Evolutionary conservation across 768 basidiomycete genomes (phyloP), one percentile per base, ranked within the genome.

Genomic region (Suillus plorans): DNA sequence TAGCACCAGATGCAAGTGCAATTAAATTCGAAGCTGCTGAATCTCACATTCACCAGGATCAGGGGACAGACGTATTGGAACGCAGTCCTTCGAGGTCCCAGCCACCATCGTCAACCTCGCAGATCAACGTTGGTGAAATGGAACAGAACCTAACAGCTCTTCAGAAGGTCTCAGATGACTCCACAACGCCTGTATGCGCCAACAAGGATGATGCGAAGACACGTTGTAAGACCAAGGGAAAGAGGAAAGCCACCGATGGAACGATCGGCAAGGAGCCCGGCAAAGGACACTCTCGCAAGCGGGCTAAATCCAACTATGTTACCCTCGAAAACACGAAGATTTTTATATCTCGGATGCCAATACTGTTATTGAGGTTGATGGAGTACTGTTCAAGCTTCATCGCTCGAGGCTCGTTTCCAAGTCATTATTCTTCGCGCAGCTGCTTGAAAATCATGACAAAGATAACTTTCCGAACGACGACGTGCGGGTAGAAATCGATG

Each of bases 311-410:
- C 3, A 25, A 25, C 16, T 0, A 7, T 14, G 25, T 3, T 25
- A 25, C 14, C 14, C 20, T 5, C 37, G 12, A 25, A 60, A 52
- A 64, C 64, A 68, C 61, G 36, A 67, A 53, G 20, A 63, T 18
- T 72, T 78, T 55, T 80, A 80, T 78, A 68, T 75, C 36, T 69
- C 71, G 18, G 79, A 79, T 62, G 80, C 77, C 5, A 73, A 72
- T 18, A 68, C 78, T 8, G 71, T 80, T 41, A 49, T 83, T 4
- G 73, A 78, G 56, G 64, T 78, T 28, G 67, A 73, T 22, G 67
- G 71, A 25, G 73, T 69, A 5, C 69, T 75, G 44, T 81, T 80
- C 67, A 70, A 71, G n/a, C 64, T 82, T 22, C 76, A 79, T 18
- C 69, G 75, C 12, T 77, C 76, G 61, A 71, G 70, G 22, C 74